A percentile compares a stretch with the other conserved stretches of the same genome.
These are phyloP conservation scores for Gaultheria prostrata DNA, from an alignment of 148 eudicot species.

Conservation along the genomic window DNA sequence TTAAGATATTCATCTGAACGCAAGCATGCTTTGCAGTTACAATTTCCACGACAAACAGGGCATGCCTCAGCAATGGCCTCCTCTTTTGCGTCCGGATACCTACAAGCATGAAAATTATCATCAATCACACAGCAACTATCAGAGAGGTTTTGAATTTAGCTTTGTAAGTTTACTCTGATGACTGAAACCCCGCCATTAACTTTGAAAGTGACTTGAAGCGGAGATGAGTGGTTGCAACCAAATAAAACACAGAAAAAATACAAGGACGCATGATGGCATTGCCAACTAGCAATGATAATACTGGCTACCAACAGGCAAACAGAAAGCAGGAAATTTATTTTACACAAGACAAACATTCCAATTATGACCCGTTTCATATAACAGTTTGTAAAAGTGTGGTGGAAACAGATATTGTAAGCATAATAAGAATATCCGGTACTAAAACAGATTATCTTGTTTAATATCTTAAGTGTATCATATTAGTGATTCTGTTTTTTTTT, in stretches of 20 bases:
- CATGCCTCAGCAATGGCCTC: constrained; percentile 40
- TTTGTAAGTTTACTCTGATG: background rate
- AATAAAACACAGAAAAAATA: background rate
- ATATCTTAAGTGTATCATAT: background rate
- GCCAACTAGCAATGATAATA: background rate
- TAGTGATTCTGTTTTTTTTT: too few species aligned
- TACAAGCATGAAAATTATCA: constrained; percentile 9
- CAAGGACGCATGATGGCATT: background rate
- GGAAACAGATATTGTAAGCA: background rate
- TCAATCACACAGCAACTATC: background rate
- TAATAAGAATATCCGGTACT: background rate
- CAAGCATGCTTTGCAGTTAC: constrained; percentile 53
- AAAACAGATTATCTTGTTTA: background rate
- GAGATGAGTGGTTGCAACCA: background rate
- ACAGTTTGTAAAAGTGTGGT: background rate
- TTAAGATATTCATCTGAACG: constrained; percentile 11
- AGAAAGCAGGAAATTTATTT: background rate
- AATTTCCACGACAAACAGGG: constrained; percentile 47
- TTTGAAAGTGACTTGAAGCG: background rate
- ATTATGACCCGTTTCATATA: background rate
- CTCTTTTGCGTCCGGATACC: constrained; percentile 43
- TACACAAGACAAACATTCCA: background rate
- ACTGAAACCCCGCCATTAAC: background rate
- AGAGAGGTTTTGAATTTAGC: background rate
- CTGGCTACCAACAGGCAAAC: background rate